Evolutionary conservation across 495 filamentous ascomycete species (phyloP).

Genomic region (Tricharina praecox): DNA sequence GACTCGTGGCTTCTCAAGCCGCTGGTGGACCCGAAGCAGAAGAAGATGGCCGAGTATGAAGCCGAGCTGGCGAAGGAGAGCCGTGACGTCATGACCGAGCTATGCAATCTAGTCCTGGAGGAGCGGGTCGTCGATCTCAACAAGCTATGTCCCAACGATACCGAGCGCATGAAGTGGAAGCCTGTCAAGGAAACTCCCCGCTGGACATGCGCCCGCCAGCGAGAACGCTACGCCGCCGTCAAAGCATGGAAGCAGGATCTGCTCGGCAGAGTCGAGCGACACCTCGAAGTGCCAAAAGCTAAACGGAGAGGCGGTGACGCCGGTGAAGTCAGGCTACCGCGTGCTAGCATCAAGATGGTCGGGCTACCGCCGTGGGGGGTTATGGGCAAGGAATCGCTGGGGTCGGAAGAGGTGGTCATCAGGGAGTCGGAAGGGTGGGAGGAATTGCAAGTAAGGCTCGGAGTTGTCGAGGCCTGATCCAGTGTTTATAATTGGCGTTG

Average conservation of each 20-base stretch:
- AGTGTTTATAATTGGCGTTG: too few species aligned
- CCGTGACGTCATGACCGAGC: constrained; percentile 50
- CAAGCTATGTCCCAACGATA: constrained; percentile 29
- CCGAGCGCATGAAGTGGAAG: constrained; percentile 44
- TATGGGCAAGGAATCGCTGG: too few species aligned
- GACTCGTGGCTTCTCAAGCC: constrained; percentile 50
- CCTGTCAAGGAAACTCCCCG: constrained; percentile 40
- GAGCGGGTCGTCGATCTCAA: constrained; percentile 41
- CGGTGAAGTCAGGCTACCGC: too few species aligned
- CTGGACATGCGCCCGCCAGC: constrained; percentile 43
- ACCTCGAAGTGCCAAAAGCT: too few species aligned
- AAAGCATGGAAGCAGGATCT: constrained; percentile 44
- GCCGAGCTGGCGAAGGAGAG: constrained; percentile 48
- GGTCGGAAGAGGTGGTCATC: too few species aligned
- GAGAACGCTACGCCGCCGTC: constrained; percentile 45
- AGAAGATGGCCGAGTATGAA: constrained; percentile 38
- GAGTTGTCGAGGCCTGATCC: too few species aligned
- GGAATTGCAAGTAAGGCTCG: too few species aligned
- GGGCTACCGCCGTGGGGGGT: too few species aligned
- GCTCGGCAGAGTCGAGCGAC: constrained; percentile 15
- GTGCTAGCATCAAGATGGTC: too few species aligned
- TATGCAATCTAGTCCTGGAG: constrained; percentile 48
- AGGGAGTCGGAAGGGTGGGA: too few species aligned
- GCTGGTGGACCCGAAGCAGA: constrained; percentile 39
- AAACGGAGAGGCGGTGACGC: too few species aligned